phyloP scores from a whole-genome alignment of 2,329 filamentous ascomycete species.

The Aspergillus piperis region DNA sequence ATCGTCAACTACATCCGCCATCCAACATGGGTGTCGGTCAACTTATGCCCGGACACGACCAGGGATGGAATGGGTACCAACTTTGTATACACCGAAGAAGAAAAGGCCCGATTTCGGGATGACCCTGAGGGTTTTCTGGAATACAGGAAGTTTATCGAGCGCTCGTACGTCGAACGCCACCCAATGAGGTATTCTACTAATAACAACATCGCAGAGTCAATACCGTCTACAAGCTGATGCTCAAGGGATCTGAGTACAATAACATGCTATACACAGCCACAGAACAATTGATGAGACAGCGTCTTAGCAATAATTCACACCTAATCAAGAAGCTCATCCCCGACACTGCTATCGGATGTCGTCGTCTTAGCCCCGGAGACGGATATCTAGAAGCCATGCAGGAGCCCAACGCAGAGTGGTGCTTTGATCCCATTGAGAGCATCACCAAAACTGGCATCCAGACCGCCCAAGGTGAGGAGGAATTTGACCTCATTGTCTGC shows the following conservation, averaged over 20 bases:
- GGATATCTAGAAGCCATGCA: slow-evolving; percentile 32
- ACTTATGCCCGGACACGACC: slow-evolving; percentile 25
- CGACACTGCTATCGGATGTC: slow-evolving; percentile 28
- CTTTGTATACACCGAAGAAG: slow-evolving; percentile 27
- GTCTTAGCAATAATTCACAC: slow-evolving; percentile 19
- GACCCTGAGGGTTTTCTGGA: slow-evolving; percentile 19
- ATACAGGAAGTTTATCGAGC: slow-evolving; percentile 27
- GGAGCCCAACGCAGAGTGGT: slow-evolving; percentile 25
- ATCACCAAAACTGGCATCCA: slow-evolving; percentile 26
- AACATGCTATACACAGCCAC: slow-evolving; percentile 2
- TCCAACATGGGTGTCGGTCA: slow-evolving; percentile 31
- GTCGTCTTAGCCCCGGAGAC: slow-evolving; percentile 30
- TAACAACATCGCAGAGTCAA: slow-evolving; percentile 9
- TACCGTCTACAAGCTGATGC: slow-evolving; percentile 18
- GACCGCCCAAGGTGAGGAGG: slow-evolving; percentile 20
- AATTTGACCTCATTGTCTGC: slow-evolving; percentile 38
- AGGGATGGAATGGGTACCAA: slow-evolving; percentile 23
- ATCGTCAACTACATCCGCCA: slow-evolving; percentile 33
- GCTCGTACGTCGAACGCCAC: slow-evolving; percentile 14
- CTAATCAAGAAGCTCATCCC: slow-evolving; percentile 29
- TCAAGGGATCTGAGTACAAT: slow-evolving; percentile 16
- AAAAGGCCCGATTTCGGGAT: slow-evolving; percentile 23
- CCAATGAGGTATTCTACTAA: neutral
- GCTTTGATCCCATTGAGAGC: slow-evolving; percentile 23
- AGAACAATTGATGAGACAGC: slow-evolving; percentile 20